Evolutionary conservation across 495 filamentous ascomycete genomes (phyloP).

Genomic region (Podospora sp.): DNA sequence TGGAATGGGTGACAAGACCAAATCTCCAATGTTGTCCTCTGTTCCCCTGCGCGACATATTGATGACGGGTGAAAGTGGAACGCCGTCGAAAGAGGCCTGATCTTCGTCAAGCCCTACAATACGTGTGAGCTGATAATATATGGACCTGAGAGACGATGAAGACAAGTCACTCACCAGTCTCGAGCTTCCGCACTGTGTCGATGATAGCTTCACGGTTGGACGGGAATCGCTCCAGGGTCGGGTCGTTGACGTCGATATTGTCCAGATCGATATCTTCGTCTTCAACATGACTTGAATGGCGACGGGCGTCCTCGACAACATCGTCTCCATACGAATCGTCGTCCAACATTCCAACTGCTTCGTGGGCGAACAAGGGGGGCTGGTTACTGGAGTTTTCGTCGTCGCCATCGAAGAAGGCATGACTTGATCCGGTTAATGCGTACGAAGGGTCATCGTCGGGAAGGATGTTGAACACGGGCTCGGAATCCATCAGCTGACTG

Average conservation of each 20-base stretch:
- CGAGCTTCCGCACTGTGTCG: constrained; percentile 47
- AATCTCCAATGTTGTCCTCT: constrained; percentile 32
- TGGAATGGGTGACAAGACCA: constrained; percentile 16
- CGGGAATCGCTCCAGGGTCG: constrained; percentile 55
- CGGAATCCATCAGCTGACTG: constrained; percentile 9
- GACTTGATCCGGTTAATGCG: background rate
- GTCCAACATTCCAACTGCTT: constrained; percentile 41
- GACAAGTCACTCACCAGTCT: constrained; percentile 28
- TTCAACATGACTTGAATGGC: constrained; percentile 8
- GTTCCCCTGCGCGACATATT: constrained; percentile 25
- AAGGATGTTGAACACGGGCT: constrained; percentile 22
- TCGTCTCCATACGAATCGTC: constrained; percentile 19
- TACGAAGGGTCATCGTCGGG: constrained; percentile 16
- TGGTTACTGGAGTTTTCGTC: constrained; percentile 29
- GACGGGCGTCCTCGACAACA: constrained; percentile 17
- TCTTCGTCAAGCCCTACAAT: constrained; percentile 44
- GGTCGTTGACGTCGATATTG: constrained; percentile 50
- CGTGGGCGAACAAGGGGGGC: constrained; percentile 51
- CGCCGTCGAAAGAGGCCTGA: constrained; percentile 41
- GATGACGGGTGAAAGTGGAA: constrained; percentile 41
- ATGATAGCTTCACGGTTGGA: constrained; percentile 51
- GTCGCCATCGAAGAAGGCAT: constrained; percentile 19
- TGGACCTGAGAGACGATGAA: background rate
- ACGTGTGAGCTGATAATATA: background rate
- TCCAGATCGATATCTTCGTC: constrained; percentile 24